Percentiles rank a stretch among this genome's conserved stretches.
Conservation (phyloP, 805 yeast genomes). For the Saccharomyces cerevisiae region DNA sequence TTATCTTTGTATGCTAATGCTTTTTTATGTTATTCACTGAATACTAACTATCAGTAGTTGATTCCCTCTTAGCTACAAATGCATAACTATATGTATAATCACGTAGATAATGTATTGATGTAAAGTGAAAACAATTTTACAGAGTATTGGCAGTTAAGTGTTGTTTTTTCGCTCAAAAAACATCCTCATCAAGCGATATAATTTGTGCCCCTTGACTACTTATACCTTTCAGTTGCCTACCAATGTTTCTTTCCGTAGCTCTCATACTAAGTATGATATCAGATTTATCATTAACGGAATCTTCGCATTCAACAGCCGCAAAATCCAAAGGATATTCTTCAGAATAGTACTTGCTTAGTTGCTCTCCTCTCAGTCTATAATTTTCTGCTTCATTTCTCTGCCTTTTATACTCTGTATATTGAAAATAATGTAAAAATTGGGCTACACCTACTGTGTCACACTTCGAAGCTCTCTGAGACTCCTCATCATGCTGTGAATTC, state of each 20-base stretch:
- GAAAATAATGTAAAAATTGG: slow-evolving; percentile 32
- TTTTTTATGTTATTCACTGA: neutral
- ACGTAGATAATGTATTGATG: neutral
- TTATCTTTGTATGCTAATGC: neutral
- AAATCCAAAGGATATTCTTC: slow-evolving; percentile 13
- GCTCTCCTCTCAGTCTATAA: slow-evolving; percentile 32
- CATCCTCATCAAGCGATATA: neutral
- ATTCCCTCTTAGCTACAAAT: neutral
- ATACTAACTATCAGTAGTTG: neutral
- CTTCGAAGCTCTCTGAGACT: slow-evolving; percentile 30
- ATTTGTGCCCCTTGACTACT: neutral
- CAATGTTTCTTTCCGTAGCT: slow-evolving; percentile 16
- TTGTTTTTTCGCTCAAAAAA: neutral
- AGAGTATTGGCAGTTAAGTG: neutral
- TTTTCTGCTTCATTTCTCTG: slow-evolving; percentile 29
- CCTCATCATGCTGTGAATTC: slow-evolving; percentile 31
- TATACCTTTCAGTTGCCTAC: slow-evolving; percentile 2
- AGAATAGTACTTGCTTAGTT: slow-evolving; percentile 32
- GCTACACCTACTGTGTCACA: slow-evolving; percentile 34
- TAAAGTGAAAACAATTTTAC: neutral
- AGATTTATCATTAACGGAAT: slow-evolving; percentile 8
- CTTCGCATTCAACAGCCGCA: slow-evolving; percentile 2
- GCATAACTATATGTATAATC: neutral
- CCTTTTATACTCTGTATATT: slow-evolving; percentile 31
- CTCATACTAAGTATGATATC: slow-evolving; percentile 9